Base-by-base conservation (phyloP, 2,329 filamentous ascomycete genomes). In the Pseudofabraea citricarpa region DNA sequence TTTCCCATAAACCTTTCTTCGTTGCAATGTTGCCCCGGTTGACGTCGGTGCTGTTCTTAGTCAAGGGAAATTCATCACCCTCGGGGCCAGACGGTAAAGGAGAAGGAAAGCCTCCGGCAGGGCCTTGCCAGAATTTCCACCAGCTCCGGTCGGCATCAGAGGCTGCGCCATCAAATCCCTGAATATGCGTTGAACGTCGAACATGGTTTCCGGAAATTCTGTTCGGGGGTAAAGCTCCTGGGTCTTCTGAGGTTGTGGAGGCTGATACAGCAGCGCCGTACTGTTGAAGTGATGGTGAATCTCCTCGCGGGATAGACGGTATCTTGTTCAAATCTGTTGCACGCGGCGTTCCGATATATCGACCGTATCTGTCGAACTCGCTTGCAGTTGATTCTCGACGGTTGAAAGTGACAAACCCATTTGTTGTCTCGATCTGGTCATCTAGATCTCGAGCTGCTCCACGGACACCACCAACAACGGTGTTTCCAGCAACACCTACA, bases 61-160 rank as follows among this genome's bases (percentile, higher is more conserved):
- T 68, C 21, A 67, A 67, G 18, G 71, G 71, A 21, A 56, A 59
- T 16, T 56, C 55, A 15, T 60, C 56, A 9, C 64, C 63, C 3
- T 64, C 63, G 23, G 60, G 61, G 3, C 74, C 75, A 41, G 82
- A 79, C 0, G 80, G 80, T 1, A 83, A 64, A 0, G 80, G 80
- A 0, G 78, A 82, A 7, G 74, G 66, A 53, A 81, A 84, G 3
- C 74, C 75, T 19, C 80, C 80, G 2, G 72, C 63, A 0, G 80
- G 80, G 0, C 77, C 74, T 53, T 80, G 78, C 80, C 80, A 84
- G 46, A 84, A 83, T 47, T 83, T 64, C 66, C 75, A 83, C 69
- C 79, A 83, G n/a, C 44, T 50, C 24, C 10, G 9, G 13, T 45
- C 44, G 7, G 43, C 41, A 5, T 39, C 20, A 40, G 55, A 47